Evolutionary conservation across 208 protist species (phyloP).

Genomic region (Trichomonas tenax): DNA sequence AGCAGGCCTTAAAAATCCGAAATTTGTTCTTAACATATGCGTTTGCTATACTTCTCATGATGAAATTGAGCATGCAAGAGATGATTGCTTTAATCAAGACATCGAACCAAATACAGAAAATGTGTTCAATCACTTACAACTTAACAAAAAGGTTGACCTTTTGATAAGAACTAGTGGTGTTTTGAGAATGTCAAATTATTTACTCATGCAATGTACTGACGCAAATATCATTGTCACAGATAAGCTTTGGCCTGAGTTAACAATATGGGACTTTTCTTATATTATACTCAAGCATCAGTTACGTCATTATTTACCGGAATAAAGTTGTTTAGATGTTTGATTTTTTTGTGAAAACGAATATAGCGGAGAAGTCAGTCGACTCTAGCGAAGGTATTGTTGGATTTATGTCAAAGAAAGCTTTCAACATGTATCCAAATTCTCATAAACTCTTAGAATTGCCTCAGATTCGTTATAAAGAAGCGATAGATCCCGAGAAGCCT

Average conservation of each 20-base stretch:
- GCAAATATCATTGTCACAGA: background rate
- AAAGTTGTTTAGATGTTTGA: background rate
- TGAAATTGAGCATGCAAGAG: background rate
- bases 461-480: too few relatives aligned
- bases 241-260: background rate
- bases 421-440: too few relatives aligned
- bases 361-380: too few relatives aligned
- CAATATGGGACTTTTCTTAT: background rate
- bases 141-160: background rate
- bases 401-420: too few relatives aligned
- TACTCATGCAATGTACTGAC: background rate
- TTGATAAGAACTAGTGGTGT: background rate
- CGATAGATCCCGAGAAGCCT: too few relatives aligned
- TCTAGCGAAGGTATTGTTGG: too few relatives aligned
- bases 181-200: background rate
- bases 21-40: slow-evolving; percentile 6
- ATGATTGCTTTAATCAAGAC: background rate
- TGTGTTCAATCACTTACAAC: background rate
- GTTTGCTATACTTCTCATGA: slow-evolving; percentile 1
- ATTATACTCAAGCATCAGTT: background rate
- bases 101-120: background rate
- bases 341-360: too few relatives aligned
- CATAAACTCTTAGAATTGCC: too few relatives aligned
- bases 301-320: background rate
- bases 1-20: background rate